These are phyloP conservation scores for Tilletia caries DNA, from an alignment of 1,284 basidiomycete genomes.

Conservation along the genomic window DNA sequence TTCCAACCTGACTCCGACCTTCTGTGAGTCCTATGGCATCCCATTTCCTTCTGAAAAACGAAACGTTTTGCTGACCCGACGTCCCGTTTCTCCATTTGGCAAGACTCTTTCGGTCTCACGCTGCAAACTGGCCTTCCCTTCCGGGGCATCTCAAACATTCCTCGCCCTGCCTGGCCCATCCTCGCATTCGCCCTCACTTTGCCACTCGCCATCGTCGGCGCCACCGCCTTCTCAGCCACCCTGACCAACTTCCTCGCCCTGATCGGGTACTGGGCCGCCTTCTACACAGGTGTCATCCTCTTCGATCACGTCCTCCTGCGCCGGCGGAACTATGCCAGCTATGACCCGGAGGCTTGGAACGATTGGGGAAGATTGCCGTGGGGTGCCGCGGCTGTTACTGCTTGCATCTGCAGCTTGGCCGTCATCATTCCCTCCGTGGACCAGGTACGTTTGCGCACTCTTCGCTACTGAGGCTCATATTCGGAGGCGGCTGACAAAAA, in stretches of 20 bases:
- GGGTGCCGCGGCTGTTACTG: conserved; percentile 59
- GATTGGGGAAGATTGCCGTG: conserved; percentile 60
- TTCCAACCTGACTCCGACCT: conserved; percentile 76
- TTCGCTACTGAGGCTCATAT: too few relatives aligned
- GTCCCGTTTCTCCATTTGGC: too few relatives aligned
- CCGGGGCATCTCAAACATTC: conserved; percentile 62
- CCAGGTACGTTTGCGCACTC: conserved; percentile 30
- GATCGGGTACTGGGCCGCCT: conserved; percentile 66
- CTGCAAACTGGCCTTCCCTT: conserved; percentile 58
- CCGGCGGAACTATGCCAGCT: conserved; percentile 56
- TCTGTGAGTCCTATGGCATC: conserved; percentile 51
- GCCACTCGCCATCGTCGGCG: conserved; percentile 64
- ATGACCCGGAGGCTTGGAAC: conserved; percentile 64
- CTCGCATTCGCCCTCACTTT: conserved; percentile 72
- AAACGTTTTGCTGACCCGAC: too few relatives aligned
- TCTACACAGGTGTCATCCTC: conserved; percentile 63
- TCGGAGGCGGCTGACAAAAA: too few relatives aligned
- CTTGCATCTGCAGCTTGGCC: conserved; percentile 38
- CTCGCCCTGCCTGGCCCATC: conserved; percentile 80
- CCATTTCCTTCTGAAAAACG: too few relatives aligned
- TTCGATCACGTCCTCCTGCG: conserved; percentile 65
- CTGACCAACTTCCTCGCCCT: conserved; percentile 61
- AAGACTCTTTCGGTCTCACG: conserved; percentile 39
- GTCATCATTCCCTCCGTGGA: conserved; percentile 50
- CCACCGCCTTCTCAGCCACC: conserved; percentile 64